Conservation (phyloP, 176 grass and related monocot species). For the Stipa capillata region DNA sequence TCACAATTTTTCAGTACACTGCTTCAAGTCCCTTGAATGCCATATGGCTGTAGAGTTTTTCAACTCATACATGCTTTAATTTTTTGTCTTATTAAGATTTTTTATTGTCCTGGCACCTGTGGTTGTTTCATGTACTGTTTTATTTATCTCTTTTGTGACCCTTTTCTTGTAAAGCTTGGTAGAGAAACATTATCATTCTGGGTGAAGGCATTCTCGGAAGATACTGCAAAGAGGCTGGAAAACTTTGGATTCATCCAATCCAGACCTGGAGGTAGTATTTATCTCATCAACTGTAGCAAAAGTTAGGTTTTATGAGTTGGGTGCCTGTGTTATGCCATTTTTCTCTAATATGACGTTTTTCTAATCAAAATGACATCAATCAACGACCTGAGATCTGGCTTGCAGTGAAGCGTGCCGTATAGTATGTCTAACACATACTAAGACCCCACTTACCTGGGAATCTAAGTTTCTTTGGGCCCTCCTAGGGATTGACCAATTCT, state of each 20-base stretch:
- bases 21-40: neutral
- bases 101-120: neutral
- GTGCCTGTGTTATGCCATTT: slow-evolving; percentile 1
- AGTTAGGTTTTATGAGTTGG: slow-evolving; percentile 5
- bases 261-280: slow-evolving; percentile 92
- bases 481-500: neutral
- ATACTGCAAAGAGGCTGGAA: slow-evolving; percentile 94
- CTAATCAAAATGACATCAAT: slow-evolving; percentile 5
- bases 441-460: neutral
- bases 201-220: slow-evolving; percentile 99
- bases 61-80: neutral
- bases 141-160: neutral
- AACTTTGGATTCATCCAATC: slow-evolving; percentile 99
- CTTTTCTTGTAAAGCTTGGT: slow-evolving; percentile 67
- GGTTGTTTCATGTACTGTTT: neutral
- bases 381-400: neutral
- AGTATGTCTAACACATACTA: neutral
- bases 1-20: neutral
- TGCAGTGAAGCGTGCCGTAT: neutral
- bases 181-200: slow-evolving; percentile 99
- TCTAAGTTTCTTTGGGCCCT: neutral
- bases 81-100: neutral
- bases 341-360: neutral
- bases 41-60: neutral
- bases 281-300: neutral